Conservation (phyloP, 2,329 filamentous ascomycete species). For the Allantophomopsis cytisporea region DNA sequence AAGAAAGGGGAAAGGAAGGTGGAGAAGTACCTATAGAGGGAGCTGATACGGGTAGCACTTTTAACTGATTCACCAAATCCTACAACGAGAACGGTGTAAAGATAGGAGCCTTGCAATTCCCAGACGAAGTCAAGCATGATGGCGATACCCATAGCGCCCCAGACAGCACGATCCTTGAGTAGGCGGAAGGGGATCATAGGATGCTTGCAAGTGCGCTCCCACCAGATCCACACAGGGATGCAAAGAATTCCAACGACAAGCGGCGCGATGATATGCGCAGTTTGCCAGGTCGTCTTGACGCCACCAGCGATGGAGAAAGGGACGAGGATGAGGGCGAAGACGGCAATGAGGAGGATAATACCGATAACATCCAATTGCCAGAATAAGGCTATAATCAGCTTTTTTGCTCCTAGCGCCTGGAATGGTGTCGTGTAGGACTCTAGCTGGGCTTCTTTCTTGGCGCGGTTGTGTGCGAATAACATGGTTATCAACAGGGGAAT, state of each 20-base stretch:
- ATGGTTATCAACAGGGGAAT: slow-evolving; percentile 40
- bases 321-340: slow-evolving; percentile 31
- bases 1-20: slow-evolving; percentile 19
- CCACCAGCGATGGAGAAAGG: slow-evolving; percentile 42
- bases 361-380: slow-evolving; percentile 39
- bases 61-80: slow-evolving; percentile 43
- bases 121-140: slow-evolving; percentile 41
- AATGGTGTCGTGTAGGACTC: slow-evolving; percentile 27
- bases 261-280: slow-evolving; percentile 33
- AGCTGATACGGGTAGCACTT: slow-evolving; percentile 42
- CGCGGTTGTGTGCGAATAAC: slow-evolving; percentile 33
- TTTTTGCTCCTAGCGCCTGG: slow-evolving; percentile 23
- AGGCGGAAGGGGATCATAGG: slow-evolving; percentile 45
- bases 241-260: slow-evolving; percentile 34
- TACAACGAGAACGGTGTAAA: slow-evolving; percentile 48
- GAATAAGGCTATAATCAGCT: slow-evolving; percentile 30
- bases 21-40: slow-evolving; percentile 34
- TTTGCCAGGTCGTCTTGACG: slow-evolving; percentile 30
- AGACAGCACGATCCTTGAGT: slow-evolving; percentile 50
- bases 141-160: slow-evolving; percentile 47
- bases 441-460: slow-evolving; percentile 34
- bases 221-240: slow-evolving; percentile 34
- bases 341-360: slow-evolving; percentile 28
- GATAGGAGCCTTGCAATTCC: slow-evolving; percentile 49
- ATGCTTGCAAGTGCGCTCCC: slow-evolving; percentile 36